Evolutionary conservation across 768 basidiomycete species (phyloP).

Genomic region (Tephrocybe sp.): DNA sequence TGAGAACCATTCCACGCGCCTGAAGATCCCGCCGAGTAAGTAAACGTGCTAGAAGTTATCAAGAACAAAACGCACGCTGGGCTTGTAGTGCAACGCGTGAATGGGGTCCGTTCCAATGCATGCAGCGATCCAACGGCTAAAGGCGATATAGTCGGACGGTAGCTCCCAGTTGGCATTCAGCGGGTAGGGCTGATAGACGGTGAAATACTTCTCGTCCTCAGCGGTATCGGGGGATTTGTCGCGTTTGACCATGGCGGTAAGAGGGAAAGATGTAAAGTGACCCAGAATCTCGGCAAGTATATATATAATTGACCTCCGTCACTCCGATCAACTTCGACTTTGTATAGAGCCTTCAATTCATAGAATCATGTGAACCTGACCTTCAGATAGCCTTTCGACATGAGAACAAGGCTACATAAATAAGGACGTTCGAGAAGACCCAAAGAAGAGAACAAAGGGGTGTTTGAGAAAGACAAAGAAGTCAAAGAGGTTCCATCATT

Average conservation of each 20-base stretch:
- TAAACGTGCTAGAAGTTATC: not conserved
- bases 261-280: not conserved
- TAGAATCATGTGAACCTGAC: too few relatives aligned
- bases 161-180: constrained; percentile 47
- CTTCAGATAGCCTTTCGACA: too few relatives aligned
- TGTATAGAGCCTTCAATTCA: too few relatives aligned
- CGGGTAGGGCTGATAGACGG: constrained; percentile 50
- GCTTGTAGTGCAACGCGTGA: constrained; percentile 47
- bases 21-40: constrained; percentile 16
- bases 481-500: too few relatives aligned
- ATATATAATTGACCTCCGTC: constrained; percentile 8
- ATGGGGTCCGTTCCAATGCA: constrained; percentile 37
- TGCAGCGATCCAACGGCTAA: constrained; percentile 49
- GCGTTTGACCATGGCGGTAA: constrained; percentile 36
- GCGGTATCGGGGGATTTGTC: constrained; percentile 37
- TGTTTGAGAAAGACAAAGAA: too few relatives aligned
- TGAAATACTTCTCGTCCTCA: constrained; percentile 49
- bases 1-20: constrained; percentile 48
- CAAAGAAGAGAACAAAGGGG: too few relatives aligned
- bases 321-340: not conserved
- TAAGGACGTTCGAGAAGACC: too few relatives aligned
- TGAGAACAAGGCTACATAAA: not conserved
- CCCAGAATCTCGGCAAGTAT: not conserved
- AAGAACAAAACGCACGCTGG: constrained; percentile 34
- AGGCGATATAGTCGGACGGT: constrained; percentile 35